Percentiles rank a stretch among this genome's conserved stretches.
These are phyloP conservation scores for Trichoderma sp. DNA, from an alignment of 2,329 filamentous ascomycete species.

Conservation along the genomic window DNA sequence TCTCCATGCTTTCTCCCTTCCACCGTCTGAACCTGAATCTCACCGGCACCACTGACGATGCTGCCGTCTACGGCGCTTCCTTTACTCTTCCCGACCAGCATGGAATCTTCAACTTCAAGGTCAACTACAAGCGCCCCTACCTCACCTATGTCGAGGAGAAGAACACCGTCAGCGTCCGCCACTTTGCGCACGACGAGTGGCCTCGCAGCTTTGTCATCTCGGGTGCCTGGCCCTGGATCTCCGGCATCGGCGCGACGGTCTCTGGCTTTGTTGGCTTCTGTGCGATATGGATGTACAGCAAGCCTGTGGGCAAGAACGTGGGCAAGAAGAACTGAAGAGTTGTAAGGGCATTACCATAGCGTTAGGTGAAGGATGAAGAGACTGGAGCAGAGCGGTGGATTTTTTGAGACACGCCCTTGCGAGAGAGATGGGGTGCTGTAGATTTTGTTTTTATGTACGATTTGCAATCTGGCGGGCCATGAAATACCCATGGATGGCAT, in stretches of 20 bases:
- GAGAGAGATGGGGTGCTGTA: not conserved
- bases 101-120: constrained; percentile 97
- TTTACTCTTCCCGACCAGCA: constrained; percentile 95
- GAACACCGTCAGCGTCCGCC: constrained; percentile 88
- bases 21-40: constrained; percentile 76
- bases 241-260: constrained; percentile 81
- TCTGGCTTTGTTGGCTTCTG: constrained; percentile 84
- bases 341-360: not conserved
- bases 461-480: constrained; percentile 9
- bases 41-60: constrained; percentile 59
- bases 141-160: constrained; percentile 90
- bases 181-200: constrained; percentile 98
- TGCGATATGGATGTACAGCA: constrained; percentile 79
- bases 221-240: constrained; percentile 92
- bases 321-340: constrained; percentile 20
- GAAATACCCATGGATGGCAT: constrained; percentile 11
- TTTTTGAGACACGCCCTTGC: not conserved
- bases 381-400: not conserved
- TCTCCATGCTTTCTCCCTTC: constrained; percentile 98
- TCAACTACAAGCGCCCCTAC: constrained; percentile 97
- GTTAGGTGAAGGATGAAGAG: not conserved
- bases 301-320: constrained; percentile 39
- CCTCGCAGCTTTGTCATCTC: constrained; percentile 86
- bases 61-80: constrained; percentile 69
- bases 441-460: constrained; percentile 16